Base-by-base conservation (phyloP, 1,139 yeast species). In the Geotrichum klebahnii region DNA sequence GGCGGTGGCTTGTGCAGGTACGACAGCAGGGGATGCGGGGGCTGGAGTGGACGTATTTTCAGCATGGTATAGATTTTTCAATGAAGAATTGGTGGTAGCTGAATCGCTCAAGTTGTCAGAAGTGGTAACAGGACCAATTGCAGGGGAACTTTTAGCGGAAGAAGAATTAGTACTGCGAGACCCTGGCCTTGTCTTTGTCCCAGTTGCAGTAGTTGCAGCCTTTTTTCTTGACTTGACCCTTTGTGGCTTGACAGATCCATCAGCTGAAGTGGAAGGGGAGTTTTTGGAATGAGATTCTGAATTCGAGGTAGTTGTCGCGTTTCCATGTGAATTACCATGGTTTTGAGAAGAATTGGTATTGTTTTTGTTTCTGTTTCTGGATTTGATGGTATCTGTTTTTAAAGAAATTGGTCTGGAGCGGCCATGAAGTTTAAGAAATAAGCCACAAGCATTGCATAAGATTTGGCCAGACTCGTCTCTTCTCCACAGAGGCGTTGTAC, bases 401-500 rank as follows among this genome's bases (percentile, higher is more conserved):
- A 90, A 72, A 29, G 92, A 82, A 52, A 88, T 88, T 3, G 97
- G 97, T 60, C 97, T 76, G 29, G 96, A 87, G 50, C 95, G 78
- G 22, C 96, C 96, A 64, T 90, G 97, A 38, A 90, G 75, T 68
- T 90, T 90, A 55, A 90, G 72, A 63, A 90, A 90, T 49, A 90
- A 74, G 0, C 97, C 97, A 71, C 97, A 90, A 3, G 97, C 97
- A 70, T 90, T 90, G 67, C 97, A 90, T 47, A 90, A 75, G 14
- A 88, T 95, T 59, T 87, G 94, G 14, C 97, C 97, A 16, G 85
- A 79, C 64, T 89, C 96, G 67, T 89, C 96, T 59, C 97, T 75
- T 67, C 97, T 77, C 97, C 97, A 90, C 24, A 90, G 72, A 0
- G 97, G 97, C 1, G 97, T 90, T 1, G 92, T 89, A 54, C 87